Evolutionary conservation across 139 green algal genomes (phyloP).

Genomic region (Coelastrella sp.): DNA sequence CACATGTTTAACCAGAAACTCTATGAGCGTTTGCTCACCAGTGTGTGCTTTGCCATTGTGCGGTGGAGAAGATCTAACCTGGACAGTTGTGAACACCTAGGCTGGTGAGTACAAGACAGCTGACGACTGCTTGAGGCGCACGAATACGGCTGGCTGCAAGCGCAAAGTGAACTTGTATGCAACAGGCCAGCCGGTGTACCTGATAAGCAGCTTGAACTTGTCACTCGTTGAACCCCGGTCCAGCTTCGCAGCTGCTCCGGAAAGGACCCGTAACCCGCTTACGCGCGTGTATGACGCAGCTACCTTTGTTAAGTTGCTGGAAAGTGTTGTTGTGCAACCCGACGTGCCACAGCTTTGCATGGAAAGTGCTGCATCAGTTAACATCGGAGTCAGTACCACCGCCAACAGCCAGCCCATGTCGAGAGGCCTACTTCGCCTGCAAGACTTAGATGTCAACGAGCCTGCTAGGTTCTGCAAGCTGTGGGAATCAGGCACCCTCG

Average conservation of each 20-base stretch:
- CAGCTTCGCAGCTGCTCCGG: not conserved
- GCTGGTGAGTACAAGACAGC: not conserved
- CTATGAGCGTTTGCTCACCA: not conserved
- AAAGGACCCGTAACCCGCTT: not conserved
- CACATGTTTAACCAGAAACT: not conserved
- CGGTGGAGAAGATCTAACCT: not conserved
- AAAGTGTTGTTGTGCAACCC: not conserved
- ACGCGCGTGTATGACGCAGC: not conserved
- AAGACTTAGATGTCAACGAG: not conserved
- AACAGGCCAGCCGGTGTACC: not conserved
- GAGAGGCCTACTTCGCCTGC: not conserved
- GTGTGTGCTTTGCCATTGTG: conserved; percentile 16
- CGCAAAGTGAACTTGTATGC: not conserved
- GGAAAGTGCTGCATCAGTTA: not conserved
- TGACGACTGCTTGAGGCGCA: not conserved
- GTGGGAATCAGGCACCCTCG: not conserved
- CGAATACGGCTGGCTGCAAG: not conserved
- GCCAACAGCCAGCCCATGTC: not conserved
- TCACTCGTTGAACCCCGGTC: not conserved
- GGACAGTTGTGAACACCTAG: not conserved
- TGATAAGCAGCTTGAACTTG: not conserved
- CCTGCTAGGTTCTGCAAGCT: conserved; percentile 15
- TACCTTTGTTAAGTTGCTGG: not conserved
- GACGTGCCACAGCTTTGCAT: not conserved
- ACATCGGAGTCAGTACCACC: no score